These are phyloP conservation scores for Cryptococcus hybrid DNA, from an alignment of 1,284 basidiomycete genomes.

Conservation along the genomic window DNA sequence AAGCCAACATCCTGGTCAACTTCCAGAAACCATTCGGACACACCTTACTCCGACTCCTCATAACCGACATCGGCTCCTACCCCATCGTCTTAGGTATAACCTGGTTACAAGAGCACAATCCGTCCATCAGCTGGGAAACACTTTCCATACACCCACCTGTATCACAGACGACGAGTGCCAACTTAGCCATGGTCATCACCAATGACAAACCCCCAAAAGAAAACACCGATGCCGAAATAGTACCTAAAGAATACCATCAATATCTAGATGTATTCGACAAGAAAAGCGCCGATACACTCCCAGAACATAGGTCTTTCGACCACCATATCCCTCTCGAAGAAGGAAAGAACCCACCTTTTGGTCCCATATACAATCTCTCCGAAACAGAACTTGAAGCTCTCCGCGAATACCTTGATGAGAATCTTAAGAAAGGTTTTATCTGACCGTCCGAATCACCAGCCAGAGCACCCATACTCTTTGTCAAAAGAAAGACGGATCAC, in stretches of 20 bases:
- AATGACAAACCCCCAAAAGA: too few relatives aligned
- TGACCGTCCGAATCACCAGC: background rate
- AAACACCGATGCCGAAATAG: too few relatives aligned
- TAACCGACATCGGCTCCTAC: background rate
- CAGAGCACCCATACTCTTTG: background rate
- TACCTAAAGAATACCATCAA: background rate
- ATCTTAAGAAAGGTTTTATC: background rate
- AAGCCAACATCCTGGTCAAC: too few relatives aligned
- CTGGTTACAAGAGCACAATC: too few relatives aligned
- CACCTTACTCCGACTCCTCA: background rate
- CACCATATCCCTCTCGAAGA: background rate
- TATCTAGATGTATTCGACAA: background rate
- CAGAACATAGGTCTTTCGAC: background rate
- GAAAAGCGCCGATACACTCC: background rate
- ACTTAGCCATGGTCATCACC: too few relatives aligned
- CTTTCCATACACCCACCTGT: too few relatives aligned
- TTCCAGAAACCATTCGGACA: background rate
- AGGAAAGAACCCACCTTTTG: background rate
- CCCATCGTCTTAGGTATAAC: background rate
- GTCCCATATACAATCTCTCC: background rate
- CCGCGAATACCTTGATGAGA: background rate
- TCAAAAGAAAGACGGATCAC: background rate
- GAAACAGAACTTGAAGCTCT: background rate
- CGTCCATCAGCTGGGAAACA: too few relatives aligned
- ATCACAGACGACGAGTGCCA: too few relatives aligned